Evolutionary conservation across 176 grass and related monocot species (phyloP).

Genomic region (Carex parvula): DNA sequence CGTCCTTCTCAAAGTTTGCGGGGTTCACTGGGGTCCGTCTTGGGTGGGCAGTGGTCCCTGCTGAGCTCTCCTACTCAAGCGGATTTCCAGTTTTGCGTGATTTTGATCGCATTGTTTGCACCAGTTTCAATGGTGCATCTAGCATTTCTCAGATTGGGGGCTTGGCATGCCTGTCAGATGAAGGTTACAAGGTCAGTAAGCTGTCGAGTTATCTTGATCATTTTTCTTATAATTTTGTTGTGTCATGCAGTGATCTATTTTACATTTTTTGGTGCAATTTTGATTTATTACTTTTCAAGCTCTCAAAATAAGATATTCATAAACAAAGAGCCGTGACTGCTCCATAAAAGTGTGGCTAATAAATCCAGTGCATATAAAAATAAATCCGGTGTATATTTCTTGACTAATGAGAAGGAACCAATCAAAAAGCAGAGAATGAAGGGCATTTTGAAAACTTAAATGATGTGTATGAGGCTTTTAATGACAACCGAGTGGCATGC

Average conservation of each 20-base stretch:
- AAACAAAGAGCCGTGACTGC: neutral
- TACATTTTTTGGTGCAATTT: neutral
- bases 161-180: conserved; percentile 56
- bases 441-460: neutral
- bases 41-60: conserved; percentile 77
- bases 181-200: conserved; percentile 39
- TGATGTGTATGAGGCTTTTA: neutral
- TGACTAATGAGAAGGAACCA: neutral
- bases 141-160: conserved; percentile 72
- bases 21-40: conserved; percentile 88
- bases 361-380: neutral
- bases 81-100: conserved; percentile 50
- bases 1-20: conserved; percentile 91
- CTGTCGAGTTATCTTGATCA: neutral
- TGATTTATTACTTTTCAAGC: neutral
- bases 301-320: neutral
- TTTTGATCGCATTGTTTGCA: conserved; percentile 86
- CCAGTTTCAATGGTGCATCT: conserved; percentile 95
- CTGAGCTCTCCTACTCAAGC: conserved; percentile 65
- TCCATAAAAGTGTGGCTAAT: neutral
- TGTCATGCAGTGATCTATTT: neutral
- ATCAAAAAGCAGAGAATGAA: neutral
- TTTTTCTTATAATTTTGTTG: neutral
- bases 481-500: neutral
- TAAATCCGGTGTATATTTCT: neutral